A percentile compares a stretch with the other conserved stretches of the same genome.
Evolutionary conservation across 495 filamentous ascomycete genomes (phyloP).

Genomic region (Aspergillus panamensis): DNA sequence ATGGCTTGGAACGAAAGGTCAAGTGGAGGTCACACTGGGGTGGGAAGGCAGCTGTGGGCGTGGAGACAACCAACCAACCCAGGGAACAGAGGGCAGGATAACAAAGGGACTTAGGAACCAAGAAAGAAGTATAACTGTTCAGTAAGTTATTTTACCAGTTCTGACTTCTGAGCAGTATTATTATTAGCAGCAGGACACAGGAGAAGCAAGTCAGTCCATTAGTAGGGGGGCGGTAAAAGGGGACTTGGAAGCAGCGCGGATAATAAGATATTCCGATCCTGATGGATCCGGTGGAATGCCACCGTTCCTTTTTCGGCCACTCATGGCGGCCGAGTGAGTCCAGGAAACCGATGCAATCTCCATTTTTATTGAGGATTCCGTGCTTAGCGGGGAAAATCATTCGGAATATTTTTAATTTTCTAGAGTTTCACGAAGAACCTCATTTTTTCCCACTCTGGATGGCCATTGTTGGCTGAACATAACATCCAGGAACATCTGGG

Average conservation of each 20-base stretch:
- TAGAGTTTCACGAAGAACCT: not conserved
- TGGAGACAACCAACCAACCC: slow-evolving; percentile 21
- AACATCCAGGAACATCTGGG: no score
- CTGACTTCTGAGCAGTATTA: slow-evolving; percentile 17
- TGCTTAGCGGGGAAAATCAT: slow-evolving; percentile 16
- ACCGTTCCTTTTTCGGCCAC: slow-evolving; percentile 16
- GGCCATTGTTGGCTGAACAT: no score
- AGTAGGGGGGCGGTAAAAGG: slow-evolving; percentile 22
- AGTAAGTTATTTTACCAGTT: slow-evolving; percentile 27
- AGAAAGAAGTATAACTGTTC: slow-evolving; percentile 15
- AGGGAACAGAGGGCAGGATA: slow-evolving; percentile 18
- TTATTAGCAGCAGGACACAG: slow-evolving; percentile 21
- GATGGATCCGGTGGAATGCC: slow-evolving; percentile 17
- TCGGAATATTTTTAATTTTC: slow-evolving; percentile 8
- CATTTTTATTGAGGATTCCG: slow-evolving; percentile 11
- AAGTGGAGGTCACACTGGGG: slow-evolving; percentile 24
- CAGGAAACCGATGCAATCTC: slow-evolving; percentile 2
- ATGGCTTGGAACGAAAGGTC: slow-evolving; percentile 15
- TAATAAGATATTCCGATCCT: slow-evolving; percentile 10
- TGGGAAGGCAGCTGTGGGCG: slow-evolving; percentile 20
- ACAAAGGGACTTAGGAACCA: slow-evolving; percentile 15
- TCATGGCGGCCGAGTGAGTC: slow-evolving; percentile 3
- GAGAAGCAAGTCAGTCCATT: slow-evolving; percentile 25
- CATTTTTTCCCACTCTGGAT: not conserved
- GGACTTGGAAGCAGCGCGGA: slow-evolving; percentile 19